Conservation (phyloP, 345 rosid genomes). For the Mallotus nudiflorus region DNA sequence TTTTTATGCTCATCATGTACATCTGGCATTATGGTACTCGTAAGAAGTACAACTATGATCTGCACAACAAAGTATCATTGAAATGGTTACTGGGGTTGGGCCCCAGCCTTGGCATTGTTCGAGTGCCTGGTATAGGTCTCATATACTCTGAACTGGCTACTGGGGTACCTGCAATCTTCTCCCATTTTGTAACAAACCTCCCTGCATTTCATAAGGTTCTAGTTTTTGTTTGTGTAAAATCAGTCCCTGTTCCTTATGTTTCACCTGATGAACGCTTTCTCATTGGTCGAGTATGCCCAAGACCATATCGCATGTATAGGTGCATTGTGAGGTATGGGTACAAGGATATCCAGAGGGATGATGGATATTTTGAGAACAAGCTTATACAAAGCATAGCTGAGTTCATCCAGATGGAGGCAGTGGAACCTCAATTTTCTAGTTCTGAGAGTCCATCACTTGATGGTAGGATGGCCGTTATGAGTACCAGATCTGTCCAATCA, state of each 20-base stretch:
- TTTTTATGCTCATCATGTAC: constrained; percentile 75
- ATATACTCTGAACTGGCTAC: constrained; percentile 90
- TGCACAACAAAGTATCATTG: constrained; percentile 91
- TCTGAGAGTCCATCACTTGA: constrained; percentile 68
- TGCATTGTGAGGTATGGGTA: constrained; percentile 95
- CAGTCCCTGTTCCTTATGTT: constrained; percentile 91
- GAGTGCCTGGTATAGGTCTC: constrained; percentile 94
- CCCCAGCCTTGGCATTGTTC: constrained; percentile 95
- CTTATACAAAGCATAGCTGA: constrained; percentile 90
- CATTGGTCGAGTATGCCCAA: constrained; percentile 89
- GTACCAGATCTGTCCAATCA: constrained; percentile 54
- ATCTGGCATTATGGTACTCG: constrained; percentile 94
- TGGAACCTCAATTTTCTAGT: constrained; percentile 51
- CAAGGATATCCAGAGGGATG: constrained; percentile 83
- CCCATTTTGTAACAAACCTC: constrained; percentile 93
- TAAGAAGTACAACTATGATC: constrained; percentile 83
- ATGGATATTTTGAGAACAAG: constrained; percentile 77
- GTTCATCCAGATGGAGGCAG: constrained; percentile 95
- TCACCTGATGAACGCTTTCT: constrained; percentile 91
- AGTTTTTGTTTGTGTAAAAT: constrained; percentile 93
- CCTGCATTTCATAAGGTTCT: constrained; percentile 90
- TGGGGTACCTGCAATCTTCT: constrained; percentile 91
- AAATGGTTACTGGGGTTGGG: constrained; percentile 93
- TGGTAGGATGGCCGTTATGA: constrained; percentile 94
- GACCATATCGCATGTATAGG: constrained; percentile 91